Evolutionary conservation across 495 filamentous ascomycete genomes (phyloP), one percentile per base, ranked within the genome.

Genomic region (Penicillium canescens): DNA sequence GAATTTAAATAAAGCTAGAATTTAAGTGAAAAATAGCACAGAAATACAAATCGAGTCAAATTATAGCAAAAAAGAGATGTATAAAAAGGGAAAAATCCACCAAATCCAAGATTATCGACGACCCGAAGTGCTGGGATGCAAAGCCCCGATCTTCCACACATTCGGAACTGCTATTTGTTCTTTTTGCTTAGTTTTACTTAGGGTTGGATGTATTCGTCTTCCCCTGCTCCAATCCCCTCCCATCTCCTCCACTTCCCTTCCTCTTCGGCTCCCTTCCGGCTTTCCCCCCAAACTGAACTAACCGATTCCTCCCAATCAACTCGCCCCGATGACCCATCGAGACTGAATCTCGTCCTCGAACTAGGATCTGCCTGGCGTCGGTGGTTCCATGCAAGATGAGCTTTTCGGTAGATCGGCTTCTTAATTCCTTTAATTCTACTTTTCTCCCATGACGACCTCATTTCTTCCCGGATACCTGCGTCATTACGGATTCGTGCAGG

Each of bases 401-500:
- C 23, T 44, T 42, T 41, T 18, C 20, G 26, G 42, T 52, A 52
- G 42, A 37, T 54, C 41, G 18, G 46, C 52, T 26, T 33, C 8
- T 42, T 21, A 18, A 31, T 28, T 46, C 45, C 39, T 14, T 42
- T 44, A 11, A 38, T 13, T 46, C 41, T 16, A 31, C 42, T 45
- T 42, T 39, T 40, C 14, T 13, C 42, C 41, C 40, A 20, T 10
- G 31, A 51, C 38, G 41, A 28, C 42, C 4, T 46, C 39, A 31
- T 26, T 48, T 34, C 18, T 21, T 24, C 12, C 14, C 58, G 58
- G 61, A 18, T 61, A 59, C 48, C 44, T 65, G 61, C 61, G 48
- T 59, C 50, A 48, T 43, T n/a, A 34, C 59, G 62, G 62, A 42
- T 54, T 52, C 41, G 2, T 55, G 55, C 55, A 61, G 54, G 40